Conservation (phyloP, 768 basidiomycete genomes). For the Leucogyrophana mollusca region DNA sequence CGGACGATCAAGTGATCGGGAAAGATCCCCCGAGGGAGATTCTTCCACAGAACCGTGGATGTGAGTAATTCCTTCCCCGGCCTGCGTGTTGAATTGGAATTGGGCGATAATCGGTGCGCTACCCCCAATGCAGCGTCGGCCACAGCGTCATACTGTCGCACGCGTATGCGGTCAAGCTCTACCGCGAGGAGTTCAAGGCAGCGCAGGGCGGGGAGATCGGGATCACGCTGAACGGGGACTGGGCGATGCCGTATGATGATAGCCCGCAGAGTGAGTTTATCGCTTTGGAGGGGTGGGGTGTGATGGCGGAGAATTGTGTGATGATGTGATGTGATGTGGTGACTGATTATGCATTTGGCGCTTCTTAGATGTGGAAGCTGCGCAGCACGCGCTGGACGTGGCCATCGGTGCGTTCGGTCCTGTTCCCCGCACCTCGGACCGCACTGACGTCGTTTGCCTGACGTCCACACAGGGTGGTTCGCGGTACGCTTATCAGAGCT, state of each 20-base stretch:
- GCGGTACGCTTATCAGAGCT: slow-evolving; percentile 43
- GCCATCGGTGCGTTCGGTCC: slow-evolving; percentile 56
- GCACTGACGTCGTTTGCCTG: slow-evolving; percentile 18
- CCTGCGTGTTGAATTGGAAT: neutral
- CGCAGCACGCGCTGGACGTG: slow-evolving; percentile 70
- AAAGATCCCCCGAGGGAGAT: slow-evolving; percentile 57
- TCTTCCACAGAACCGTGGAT: slow-evolving; percentile 70
- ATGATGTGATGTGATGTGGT: neutral
- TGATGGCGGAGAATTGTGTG: slow-evolving; percentile 3
- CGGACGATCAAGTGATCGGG: slow-evolving; percentile 64
- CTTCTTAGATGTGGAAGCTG: slow-evolving; percentile 57
- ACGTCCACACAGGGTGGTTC: slow-evolving; percentile 48
- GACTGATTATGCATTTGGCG: slow-evolving; percentile 4
- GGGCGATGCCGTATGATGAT: slow-evolving; percentile 72
- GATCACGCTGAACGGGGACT: slow-evolving; percentile 79
- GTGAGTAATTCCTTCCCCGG: slow-evolving; percentile 36
- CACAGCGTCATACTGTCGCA: slow-evolving; percentile 70
- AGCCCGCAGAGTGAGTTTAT: slow-evolving; percentile 56
- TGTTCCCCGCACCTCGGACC: slow-evolving; percentile 22
- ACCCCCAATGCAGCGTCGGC: no score
- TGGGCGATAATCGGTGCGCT: no score
- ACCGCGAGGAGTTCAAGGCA: slow-evolving; percentile 64
- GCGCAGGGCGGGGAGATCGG: slow-evolving; percentile 67
- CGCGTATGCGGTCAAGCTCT: slow-evolving; percentile 63
- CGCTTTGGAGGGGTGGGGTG: neutral